Evolutionary conservation across 805 yeast genomes (phyloP).

Genomic region (Metschnikowia bowlesiae): DNA sequence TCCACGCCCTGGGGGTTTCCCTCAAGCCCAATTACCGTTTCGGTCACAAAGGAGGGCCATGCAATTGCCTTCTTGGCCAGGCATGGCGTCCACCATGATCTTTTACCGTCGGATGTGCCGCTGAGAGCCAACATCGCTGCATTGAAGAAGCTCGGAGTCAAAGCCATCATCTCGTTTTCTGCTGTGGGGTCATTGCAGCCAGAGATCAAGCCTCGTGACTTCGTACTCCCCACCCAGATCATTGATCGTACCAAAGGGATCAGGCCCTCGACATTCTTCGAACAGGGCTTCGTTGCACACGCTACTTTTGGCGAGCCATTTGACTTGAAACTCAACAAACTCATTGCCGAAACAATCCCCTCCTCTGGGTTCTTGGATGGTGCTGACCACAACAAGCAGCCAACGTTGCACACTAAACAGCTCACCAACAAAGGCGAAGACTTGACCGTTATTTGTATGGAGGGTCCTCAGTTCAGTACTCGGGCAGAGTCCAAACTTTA

Average conservation of each 20-base stretch:
- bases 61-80: conserved; percentile 92
- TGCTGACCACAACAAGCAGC: conserved; percentile 34
- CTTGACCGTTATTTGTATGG: conserved; percentile 91
- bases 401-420: conserved; percentile 57
- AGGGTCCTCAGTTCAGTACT: conserved; percentile 97
- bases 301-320: conserved; percentile 98
- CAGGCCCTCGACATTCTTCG: conserved; percentile 85
- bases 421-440: conserved; percentile 62
- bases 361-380: conserved; percentile 50
- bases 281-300: conserved; percentile 91
- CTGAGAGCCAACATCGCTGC: conserved; percentile 94
- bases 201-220: conserved; percentile 89
- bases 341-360: conserved; percentile 51
- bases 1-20: conserved; percentile 98
- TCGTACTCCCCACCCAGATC: conserved; percentile 93
- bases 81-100: conserved; percentile 88
- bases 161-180: conserved; percentile 83
- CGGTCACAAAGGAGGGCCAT: conserved; percentile 70
- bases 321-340: conserved; percentile 64
- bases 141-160: conserved; percentile 79
- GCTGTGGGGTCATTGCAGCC: conserved; percentile 95
- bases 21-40: conserved; percentile 87
- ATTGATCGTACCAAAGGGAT: conserved; percentile 97
- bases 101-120: conserved; percentile 89
- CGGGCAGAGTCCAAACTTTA: conserved; percentile 93